Conservation (phyloP, 148 eudicot genomes). For the Rhododendron vialii region DNA sequence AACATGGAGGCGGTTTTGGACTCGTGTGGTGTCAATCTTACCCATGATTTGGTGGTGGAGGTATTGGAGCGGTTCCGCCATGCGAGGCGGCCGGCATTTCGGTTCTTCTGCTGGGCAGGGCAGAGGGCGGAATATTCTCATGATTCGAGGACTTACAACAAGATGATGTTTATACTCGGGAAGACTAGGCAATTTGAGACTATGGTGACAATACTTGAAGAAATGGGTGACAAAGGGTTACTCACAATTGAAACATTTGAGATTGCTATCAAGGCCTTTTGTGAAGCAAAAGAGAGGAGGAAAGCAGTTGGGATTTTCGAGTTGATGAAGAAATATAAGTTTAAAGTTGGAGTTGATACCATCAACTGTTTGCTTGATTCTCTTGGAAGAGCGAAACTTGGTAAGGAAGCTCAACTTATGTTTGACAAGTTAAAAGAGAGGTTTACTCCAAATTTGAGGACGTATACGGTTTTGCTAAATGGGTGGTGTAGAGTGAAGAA, state of each 20-base stretch:
- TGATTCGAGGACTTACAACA: conserved; percentile 66
- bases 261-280: conserved; percentile 63
- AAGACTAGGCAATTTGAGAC: conserved; percentile 87
- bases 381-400: conserved; percentile 67
- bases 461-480: conserved; percentile 60
- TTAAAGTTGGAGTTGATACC: conserved; percentile 59
- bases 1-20: conserved; percentile 94
- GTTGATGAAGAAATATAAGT: conserved; percentile 78
- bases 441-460: conserved; percentile 51
- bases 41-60: conserved; percentile 60
- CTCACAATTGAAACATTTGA: conserved; percentile 63
- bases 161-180: conserved; percentile 69
- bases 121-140: conserved; percentile 50
- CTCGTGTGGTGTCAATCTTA: conserved; percentile 48
- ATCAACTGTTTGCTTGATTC: conserved; percentile 66
- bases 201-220: conserved; percentile 70
- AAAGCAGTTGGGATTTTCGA: conserved; percentile 80
- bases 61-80: conserved; percentile 75
- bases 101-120: conserved; percentile 85
- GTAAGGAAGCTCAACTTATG: conserved; percentile 66
- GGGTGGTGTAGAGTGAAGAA: conserved; percentile 84
- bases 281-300: conserved; percentile 68
- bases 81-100: conserved; percentile 79
- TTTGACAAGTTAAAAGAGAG: conserved; percentile 54
- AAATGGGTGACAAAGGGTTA: conserved; percentile 74